These are phyloP conservation scores for Colletotrichum tropicicola DNA, from an alignment of 2,329 filamentous ascomycete genomes.

Conservation along the genomic window DNA sequence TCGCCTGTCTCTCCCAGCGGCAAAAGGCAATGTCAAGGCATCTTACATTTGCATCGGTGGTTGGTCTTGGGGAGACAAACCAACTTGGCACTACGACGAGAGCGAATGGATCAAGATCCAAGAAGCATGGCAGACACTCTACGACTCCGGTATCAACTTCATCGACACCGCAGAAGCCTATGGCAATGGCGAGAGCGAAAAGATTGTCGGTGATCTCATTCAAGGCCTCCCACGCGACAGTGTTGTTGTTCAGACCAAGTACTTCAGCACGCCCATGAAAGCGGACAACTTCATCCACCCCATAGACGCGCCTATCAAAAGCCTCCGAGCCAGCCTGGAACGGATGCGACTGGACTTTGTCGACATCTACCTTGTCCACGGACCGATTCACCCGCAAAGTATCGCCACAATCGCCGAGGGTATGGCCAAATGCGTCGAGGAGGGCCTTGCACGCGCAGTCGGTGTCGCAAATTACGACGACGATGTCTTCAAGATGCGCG, in stretches of 20 bases:
- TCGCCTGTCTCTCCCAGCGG: not conserved
- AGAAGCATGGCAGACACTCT: not conserved
- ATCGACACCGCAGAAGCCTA: not conserved
- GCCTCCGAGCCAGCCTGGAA: not conserved
- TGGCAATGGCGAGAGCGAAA: not conserved
- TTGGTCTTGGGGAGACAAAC: not conserved
- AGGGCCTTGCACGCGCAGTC: not conserved
- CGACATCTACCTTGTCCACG: conserved; percentile 7
- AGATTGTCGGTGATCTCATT: not conserved
- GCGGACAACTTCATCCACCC: not conserved
- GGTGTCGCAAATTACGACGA: not conserved
- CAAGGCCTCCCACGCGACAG: not conserved
- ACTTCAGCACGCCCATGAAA: not conserved
- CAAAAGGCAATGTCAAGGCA: not conserved
- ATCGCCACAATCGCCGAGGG: not conserved
- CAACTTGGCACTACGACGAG: not conserved
- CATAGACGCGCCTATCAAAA: not conserved
- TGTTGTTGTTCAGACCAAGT: not conserved
- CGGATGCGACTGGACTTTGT: not conserved
- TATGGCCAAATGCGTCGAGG: not conserved
- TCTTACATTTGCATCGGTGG: not conserved
- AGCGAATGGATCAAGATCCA: not conserved
- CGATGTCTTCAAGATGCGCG: not conserved
- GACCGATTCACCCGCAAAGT: not conserved
- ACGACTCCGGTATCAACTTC: not conserved